Evolutionary conservation across 2,329 filamentous ascomycete species (phyloP), one percentile per base, ranked within the genome.

Genomic region (Exophiala alcalophila): DNA sequence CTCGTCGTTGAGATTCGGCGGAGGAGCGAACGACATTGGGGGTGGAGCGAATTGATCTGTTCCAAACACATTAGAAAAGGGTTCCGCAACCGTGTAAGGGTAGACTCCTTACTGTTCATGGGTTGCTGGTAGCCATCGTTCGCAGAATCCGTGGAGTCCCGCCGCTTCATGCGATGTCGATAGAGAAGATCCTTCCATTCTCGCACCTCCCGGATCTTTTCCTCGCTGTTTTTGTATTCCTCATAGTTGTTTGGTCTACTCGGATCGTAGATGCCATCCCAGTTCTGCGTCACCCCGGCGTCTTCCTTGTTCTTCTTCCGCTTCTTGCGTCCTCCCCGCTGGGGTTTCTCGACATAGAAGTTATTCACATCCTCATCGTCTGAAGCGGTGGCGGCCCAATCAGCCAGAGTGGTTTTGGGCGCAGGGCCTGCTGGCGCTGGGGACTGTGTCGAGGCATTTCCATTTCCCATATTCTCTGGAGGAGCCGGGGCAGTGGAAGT

Each of bases 231-330:
- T 47, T 86, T 77, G 61, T 92, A 96, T 59, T 91, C 85, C 41
- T 90, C 84, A 35, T 91, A 85, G 54, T 82, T 89, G 27, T 86
- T 94, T 6, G 90, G 89, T 26, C 85, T 72, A 8, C 83, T 73
- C 1, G 88, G 86, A 58, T 95, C 90, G 62, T 95, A 96, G 16
- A 92, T 78, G 61, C 94, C 88, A 61, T 94, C 85, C 89, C 89
- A 96, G 60, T 94, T 83, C n/a, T 74, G 67, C 4, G 67, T 65
- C 20, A 74, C 64, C 32, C 72, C 70, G 52, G 77, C 74, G 5
- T 32, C 31, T 47, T 80, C 76, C 57, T 78, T 77, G 63, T 82
- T 83, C 72, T 86, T 86, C 65, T 84, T 82, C 61, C 82, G 83
- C 65, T 85, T 88, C 66, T 82, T 84, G 47, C 86, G 81, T 28